These are phyloP conservation scores for Tolypocladium guangdongense DNA, from an alignment of 2,329 filamentous ascomycete genomes.

Conservation along the genomic window DNA sequence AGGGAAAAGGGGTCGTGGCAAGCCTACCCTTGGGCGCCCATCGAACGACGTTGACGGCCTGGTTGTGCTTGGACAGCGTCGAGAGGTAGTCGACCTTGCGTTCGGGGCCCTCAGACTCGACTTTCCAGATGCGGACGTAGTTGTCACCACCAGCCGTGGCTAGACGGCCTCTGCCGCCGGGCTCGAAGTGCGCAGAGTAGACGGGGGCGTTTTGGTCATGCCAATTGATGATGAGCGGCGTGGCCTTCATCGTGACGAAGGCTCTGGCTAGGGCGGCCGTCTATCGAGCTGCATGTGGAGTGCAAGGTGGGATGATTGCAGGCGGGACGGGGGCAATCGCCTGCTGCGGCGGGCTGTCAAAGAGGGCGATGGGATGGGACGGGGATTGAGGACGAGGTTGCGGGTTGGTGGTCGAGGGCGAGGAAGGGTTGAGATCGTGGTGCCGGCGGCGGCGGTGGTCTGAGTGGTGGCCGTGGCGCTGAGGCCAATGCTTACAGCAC, in stretches of 20 bases:
- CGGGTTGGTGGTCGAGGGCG: background rate
- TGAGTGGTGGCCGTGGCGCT: background rate
- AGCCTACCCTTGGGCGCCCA: constrained; percentile 81
- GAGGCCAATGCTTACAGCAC: background rate
- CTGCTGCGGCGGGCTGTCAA: background rate
- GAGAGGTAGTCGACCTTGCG: constrained; percentile 85
- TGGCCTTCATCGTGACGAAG: constrained; percentile 71
- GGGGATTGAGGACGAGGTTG: background rate
- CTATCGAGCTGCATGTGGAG: constrained; percentile 19
- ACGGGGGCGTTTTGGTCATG: constrained; percentile 95
- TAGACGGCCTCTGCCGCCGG: constrained; percentile 77
- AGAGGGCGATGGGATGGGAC: too few species aligned
- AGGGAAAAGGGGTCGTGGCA: background rate
- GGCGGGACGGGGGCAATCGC: background rate
- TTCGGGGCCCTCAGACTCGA: constrained; percentile 76
- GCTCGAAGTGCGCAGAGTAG: constrained; percentile 96
- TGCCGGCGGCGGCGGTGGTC: background rate
- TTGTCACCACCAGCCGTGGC: constrained; percentile 95
- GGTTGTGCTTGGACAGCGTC: constrained; percentile 85
- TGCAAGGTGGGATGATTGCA: background rate
- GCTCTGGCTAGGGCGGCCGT: constrained; percentile 12
- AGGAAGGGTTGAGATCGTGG: background rate
- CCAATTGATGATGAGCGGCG: constrained; percentile 95
- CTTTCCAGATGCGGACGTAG: constrained; percentile 89
- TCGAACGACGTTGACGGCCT: constrained; percentile 94